These are phyloP conservation scores for Aegilops tauschii DNA, from an alignment of 176 grass and related monocot species.

Conservation along the genomic window DNA sequence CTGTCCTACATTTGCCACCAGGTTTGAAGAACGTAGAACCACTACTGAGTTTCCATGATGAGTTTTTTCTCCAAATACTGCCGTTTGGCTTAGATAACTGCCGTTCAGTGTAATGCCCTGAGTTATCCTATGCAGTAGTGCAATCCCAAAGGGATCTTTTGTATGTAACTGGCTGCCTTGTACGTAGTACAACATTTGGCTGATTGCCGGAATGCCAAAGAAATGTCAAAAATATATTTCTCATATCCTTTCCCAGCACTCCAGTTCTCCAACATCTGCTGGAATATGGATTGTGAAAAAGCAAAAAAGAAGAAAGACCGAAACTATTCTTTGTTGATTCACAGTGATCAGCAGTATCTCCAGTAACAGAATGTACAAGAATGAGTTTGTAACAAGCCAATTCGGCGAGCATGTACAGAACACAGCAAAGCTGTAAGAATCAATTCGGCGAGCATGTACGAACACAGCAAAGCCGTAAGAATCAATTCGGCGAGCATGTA, in stretches of 20 bases:
- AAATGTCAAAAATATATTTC: neutral
- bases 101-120: neutral
- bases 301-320: neutral
- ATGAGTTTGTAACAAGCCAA: neutral
- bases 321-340: neutral
- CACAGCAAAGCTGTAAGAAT: neutral
- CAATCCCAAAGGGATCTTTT: neutral
- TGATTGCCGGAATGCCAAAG: neutral
- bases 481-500: neutral
- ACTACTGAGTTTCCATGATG: too few relatives aligned
- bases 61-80: neutral
- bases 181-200: conserved; percentile 2
- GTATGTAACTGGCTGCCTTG: neutral
- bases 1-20: neutral
- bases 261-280: neutral
- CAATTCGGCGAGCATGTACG: neutral
- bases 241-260: neutral
- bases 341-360: neutral
- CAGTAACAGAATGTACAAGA: neutral
- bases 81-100: neutral
- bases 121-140: too few relatives aligned
- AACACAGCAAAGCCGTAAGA: neutral
- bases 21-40: neutral
- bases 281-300: neutral
- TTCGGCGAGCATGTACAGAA: neutral